These are phyloP conservation scores for Phaeodactylum tricornutum DNA, from an alignment of 108 stramenopile genomes.

Conservation along the genomic window DNA sequence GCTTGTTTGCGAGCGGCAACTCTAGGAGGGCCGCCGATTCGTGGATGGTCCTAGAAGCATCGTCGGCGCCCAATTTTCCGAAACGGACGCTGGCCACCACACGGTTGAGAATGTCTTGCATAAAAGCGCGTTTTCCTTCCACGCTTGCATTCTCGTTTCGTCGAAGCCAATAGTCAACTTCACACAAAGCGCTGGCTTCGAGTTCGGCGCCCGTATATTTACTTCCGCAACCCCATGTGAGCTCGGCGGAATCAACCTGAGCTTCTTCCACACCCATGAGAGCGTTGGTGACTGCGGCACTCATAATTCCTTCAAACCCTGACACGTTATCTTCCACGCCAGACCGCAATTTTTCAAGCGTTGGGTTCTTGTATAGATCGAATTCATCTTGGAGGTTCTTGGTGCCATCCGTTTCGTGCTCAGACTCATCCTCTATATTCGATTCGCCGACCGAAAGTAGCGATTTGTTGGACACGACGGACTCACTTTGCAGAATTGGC, in stretches of 20 bases:
- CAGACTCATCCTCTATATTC: slow-evolving; percentile 34
- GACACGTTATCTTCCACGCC: slow-evolving; percentile 51
- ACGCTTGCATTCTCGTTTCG: slow-evolving; percentile 39
- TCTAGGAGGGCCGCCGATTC: slow-evolving; percentile 74
- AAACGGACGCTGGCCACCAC: slow-evolving; percentile 53
- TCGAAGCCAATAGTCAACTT: slow-evolving; percentile 67
- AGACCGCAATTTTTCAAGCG: slow-evolving; percentile 54
- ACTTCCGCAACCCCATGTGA: slow-evolving; percentile 31
- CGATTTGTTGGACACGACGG: slow-evolving; percentile 36
- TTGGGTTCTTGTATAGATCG: slow-evolving; percentile 72
- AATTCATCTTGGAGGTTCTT: slow-evolving; percentile 66
- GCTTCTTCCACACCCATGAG: slow-evolving; percentile 58
- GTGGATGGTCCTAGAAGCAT: slow-evolving; percentile 66
- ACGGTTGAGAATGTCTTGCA: slow-evolving; percentile 63
- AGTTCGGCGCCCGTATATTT: slow-evolving; percentile 40
- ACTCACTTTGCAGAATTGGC: slow-evolving; percentile 32
- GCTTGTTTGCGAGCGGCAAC: slow-evolving; percentile 43
- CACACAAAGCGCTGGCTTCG: slow-evolving; percentile 61
- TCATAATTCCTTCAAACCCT: slow-evolving; percentile 76
- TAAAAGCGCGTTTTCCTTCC: slow-evolving; percentile 49
- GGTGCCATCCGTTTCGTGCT: slow-evolving; percentile 38
- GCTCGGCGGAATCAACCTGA: slow-evolving; percentile 15
- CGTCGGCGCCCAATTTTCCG: slow-evolving; percentile 39
- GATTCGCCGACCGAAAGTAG: slow-evolving; percentile 42
- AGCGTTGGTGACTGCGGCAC: slow-evolving; percentile 63